These are phyloP conservation scores for Drosera spatulata DNA, from an alignment of 179 eudicot species.

Conservation along the genomic window DNA sequence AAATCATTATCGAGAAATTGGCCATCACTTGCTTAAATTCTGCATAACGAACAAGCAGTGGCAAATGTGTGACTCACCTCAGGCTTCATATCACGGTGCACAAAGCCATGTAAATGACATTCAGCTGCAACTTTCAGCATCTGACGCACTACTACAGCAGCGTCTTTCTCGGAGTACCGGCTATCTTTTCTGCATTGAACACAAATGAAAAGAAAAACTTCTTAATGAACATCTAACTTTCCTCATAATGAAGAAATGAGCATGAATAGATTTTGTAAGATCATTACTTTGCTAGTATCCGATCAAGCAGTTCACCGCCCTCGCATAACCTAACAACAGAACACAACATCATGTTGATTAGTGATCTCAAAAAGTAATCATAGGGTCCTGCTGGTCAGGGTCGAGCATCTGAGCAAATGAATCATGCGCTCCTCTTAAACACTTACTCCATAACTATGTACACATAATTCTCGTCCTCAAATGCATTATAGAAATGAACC, in stretches of 20 bases:
- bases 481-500: constrained; percentile 88
- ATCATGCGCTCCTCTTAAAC: constrained; percentile 1
- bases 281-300: constrained; percentile 79
- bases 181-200: constrained; percentile 68
- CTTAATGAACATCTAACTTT: not conserved
- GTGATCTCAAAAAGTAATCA: not conserved
- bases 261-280: not conserved
- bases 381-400: too few relatives aligned
- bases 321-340: constrained; percentile 62
- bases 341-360: constrained; percentile 1
- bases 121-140: constrained; percentile 98
- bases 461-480: constrained; percentile 83
- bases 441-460: constrained; percentile 99
- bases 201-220: not conserved
- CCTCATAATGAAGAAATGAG: not conserved
- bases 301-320: constrained; percentile 95
- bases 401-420: not conserved
- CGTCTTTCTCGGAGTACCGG: constrained; percentile 93
- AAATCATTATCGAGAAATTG: constrained; percentile 2
- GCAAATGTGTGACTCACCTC: constrained; percentile 38
- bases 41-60: not conserved
- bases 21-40: too few relatives aligned
- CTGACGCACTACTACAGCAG: constrained; percentile 87
- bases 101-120: constrained; percentile 95
- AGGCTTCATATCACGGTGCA: constrained; percentile 99